Evolutionary conservation across 495 filamentous ascomycete species (phyloP), one percentile per base, ranked within the genome.

Genomic region (Hypoxylon lienhwacheense): DNA sequence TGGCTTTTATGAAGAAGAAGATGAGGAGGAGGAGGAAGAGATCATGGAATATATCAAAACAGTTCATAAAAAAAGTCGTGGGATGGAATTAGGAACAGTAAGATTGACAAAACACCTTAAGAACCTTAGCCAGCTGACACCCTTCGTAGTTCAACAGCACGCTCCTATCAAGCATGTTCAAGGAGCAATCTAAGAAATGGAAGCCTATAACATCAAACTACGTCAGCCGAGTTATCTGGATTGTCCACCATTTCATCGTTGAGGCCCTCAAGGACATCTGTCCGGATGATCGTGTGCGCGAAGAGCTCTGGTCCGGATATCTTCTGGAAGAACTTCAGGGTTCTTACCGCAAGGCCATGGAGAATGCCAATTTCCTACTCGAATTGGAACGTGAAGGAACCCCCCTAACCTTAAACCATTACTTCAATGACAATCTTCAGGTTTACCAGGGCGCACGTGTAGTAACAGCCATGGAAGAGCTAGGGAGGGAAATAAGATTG

Each of bases 101-200:
- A 36, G 66, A 4, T 7, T 0, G 3, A 12, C 4, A 4, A 11
- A 33, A 39, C 0, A 35, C 12, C 28, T 10, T 2, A 10, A 19
- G 12, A 7, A 3, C 31, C 15, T 31, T 28, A 3, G 15, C 50
- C 26, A 11, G 16, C 39, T 49, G 4, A 50, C 32, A 11, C 35
- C 25, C 11, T 34, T 16, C 20, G 35, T 32, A 71, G 67, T 52
- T 80, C 56, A 69, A 74, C 21, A 31, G 56, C 3, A 43, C 65
- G 0, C 36, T 85, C 0, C 57, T 82, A 5, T 60, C 69, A 0
- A 75, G 54, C 6, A 64, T 77, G 2, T 79, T 83, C 64, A 76
- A 73, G 22, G 72, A 81, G 26, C 81, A 86, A 54, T 78, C 80
- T 0, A 57, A 35, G 3, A 83, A 81, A 21, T 86, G 80, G 82